A percentile compares a stretch with the other conserved stretches of the same genome.
Evolutionary conservation across 371 early-diverging fungal species (phyloP).

Genomic region (Apophysomyces trapeziformis): DNA sequence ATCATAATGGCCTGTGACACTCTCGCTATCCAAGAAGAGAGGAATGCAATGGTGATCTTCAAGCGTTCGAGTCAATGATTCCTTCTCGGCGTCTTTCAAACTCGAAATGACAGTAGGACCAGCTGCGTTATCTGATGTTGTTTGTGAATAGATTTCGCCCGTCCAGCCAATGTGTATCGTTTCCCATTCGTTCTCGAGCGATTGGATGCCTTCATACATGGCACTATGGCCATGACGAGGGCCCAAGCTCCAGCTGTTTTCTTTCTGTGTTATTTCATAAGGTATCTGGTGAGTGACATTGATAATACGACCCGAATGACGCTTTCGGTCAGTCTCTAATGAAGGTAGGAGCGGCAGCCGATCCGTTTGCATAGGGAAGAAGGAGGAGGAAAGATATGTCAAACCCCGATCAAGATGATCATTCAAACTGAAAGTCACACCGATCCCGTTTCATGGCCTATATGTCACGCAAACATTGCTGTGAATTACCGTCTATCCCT

Average conservation of each 20-base stretch:
- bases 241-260: conserved; percentile 25
- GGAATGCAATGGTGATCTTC: conserved; percentile 66
- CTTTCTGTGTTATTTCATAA: conserved; percentile 15
- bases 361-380: conserved; percentile 6
- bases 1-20: conserved; percentile 81
- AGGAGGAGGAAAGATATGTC: not conserved
- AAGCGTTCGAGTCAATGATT: conserved; percentile 42
- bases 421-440: not conserved
- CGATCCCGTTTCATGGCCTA: too few relatives aligned
- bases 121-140: conserved; percentile 1
- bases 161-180: conserved; percentile 72
- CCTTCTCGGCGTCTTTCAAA: conserved; percentile 42
- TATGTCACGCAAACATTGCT: not conserved
- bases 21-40: conserved; percentile 75
- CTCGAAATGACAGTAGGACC: conserved; percentile 15
- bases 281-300: conserved; percentile 58
- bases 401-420: not conserved
- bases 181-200: conserved; percentile 52
- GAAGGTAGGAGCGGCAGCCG: not conserved
- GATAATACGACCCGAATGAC: conserved; percentile 42
- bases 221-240: conserved; percentile 76
- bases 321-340: not conserved
- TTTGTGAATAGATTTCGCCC: conserved; percentile 51
- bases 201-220: conserved; percentile 74
- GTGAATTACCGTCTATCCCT: not conserved